Conservation (phyloP, 2,329 filamentous ascomycete genomes). For the Pseudogymnoascus sp. region DNA sequence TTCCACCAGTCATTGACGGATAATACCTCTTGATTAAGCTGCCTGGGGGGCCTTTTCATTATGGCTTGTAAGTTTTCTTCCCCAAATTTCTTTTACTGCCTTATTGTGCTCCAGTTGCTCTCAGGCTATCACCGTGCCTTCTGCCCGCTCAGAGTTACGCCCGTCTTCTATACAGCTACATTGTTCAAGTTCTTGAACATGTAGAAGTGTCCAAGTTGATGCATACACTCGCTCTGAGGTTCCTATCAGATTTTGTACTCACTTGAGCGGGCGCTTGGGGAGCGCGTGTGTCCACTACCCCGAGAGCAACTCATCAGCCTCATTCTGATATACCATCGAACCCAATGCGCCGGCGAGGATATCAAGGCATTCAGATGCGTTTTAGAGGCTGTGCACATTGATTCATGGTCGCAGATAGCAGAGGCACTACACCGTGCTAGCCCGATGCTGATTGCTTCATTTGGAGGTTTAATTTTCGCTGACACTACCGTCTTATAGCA, state of each 20-base stretch:
- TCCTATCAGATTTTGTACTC: background rate
- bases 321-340: slow-evolving; percentile 8
- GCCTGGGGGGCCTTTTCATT: slow-evolving; percentile 22
- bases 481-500: slow-evolving; percentile 44
- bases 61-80: slow-evolving; percentile 34
- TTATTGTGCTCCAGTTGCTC: slow-evolving; percentile 12
- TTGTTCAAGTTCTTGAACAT: background rate
- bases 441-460: slow-evolving; percentile 3
- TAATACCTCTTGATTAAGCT: slow-evolving; percentile 14
- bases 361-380: background rate
- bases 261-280: background rate
- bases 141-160: slow-evolving; percentile 17
- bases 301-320: slow-evolving; percentile 7
- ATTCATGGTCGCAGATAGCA: background rate
- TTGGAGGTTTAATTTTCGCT: background rate
- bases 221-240: background rate
- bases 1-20: slow-evolving; percentile 10
- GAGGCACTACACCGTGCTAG: background rate
- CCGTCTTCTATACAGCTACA: background rate
- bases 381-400: background rate
- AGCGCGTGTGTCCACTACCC: background rate
- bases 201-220: background rate
- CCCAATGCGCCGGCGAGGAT: slow-evolving; percentile 7
- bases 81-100: slow-evolving; percentile 12
- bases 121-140: slow-evolving; percentile 19